A percentile compares a stretch with the other conserved stretches of the same genome.
Conservation (phyloP, 495 filamentous ascomycete genomes). For the Xylaria grammica region DNA sequence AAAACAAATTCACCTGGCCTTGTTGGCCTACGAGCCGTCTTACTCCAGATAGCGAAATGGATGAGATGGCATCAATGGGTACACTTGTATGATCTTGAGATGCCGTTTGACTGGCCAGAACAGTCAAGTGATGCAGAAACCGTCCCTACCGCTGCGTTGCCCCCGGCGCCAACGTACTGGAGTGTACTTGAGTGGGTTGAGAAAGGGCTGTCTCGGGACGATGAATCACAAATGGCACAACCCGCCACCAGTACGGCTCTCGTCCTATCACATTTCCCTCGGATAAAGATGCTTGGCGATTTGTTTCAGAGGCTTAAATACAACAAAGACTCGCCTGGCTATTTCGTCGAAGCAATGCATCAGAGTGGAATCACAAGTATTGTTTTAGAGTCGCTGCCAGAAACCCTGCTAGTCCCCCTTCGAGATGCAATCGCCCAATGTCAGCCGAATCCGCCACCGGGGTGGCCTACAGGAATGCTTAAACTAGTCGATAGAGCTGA, state of each 20-base stretch:
- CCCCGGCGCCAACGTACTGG: slow-evolving; percentile 64
- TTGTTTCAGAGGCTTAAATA: slow-evolving; percentile 53
- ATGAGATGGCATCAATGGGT: slow-evolving; percentile 81
- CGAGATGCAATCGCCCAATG: slow-evolving; percentile 84
- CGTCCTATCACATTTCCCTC: slow-evolving; percentile 47
- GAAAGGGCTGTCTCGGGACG: slow-evolving; percentile 53
- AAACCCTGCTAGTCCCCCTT: slow-evolving; percentile 76
- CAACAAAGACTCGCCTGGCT: slow-evolving; percentile 39
- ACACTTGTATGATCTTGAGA: slow-evolving; percentile 69
- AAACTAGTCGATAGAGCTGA: slow-evolving; percentile 83
- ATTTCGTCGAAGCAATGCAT: slow-evolving; percentile 67
- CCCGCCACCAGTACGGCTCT: slow-evolving; percentile 50
- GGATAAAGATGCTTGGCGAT: slow-evolving; percentile 67
- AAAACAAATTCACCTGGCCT: slow-evolving; percentile 58
- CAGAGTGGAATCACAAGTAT: slow-evolving; percentile 59
- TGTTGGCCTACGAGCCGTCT: slow-evolving; percentile 66
- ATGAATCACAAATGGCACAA: slow-evolving; percentile 23
- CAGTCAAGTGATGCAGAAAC: slow-evolving; percentile 52
- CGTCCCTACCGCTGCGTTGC: slow-evolving; percentile 27
- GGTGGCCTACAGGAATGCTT: slow-evolving; percentile 73
- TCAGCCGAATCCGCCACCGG: slow-evolving; percentile 77
- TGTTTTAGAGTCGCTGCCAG: slow-evolving; percentile 80
- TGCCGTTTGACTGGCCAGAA: slow-evolving; percentile 46
- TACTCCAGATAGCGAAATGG: slow-evolving; percentile 84
- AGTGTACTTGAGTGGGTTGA: slow-evolving; percentile 69